These are phyloP conservation scores for Exidia glandulosa DNA, from an alignment of 768 basidiomycete species.

Conservation along the genomic window DNA sequence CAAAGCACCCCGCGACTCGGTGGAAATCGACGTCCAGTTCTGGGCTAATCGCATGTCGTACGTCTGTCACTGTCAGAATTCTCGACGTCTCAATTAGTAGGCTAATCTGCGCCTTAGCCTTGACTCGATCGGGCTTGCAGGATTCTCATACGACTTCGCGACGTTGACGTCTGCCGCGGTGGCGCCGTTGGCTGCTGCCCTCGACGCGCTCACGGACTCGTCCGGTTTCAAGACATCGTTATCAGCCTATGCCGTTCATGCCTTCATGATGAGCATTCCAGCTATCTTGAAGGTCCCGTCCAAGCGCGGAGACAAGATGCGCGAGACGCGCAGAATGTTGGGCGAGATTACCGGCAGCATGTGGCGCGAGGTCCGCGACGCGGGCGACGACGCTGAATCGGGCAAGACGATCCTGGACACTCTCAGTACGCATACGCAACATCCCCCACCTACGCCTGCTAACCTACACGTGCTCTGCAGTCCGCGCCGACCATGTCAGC, in stretches of 20 bases:
- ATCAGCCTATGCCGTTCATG: constrained; percentile 5
- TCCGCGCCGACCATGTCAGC: constrained; percentile 1
- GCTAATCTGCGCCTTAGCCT: neutral
- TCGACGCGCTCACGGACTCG: constrained; percentile 11
- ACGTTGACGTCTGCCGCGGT: neutral
- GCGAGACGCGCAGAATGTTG: constrained; percentile 4
- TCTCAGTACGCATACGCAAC: too few species aligned
- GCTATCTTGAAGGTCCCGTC: constrained; percentile 4
- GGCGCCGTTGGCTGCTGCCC: neutral
- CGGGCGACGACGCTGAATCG: constrained; percentile 1
- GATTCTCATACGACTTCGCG: constrained; percentile 9
- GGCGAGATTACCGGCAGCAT: constrained; percentile 4
- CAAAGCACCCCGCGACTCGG: neutral
- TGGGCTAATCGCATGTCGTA: constrained; percentile 11
- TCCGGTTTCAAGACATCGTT: constrained; percentile 2
- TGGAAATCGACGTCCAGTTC: constrained; percentile 8
- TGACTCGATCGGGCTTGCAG: constrained; percentile 10
- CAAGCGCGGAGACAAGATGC: constrained; percentile 3
- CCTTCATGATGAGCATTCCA: constrained; percentile 4
- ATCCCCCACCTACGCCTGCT: too few species aligned
- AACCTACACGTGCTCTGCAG: too few species aligned
- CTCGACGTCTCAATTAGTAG: neutral
- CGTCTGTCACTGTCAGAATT: neutral
- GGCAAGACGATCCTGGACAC: constrained; percentile 7
- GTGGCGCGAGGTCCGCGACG: constrained; percentile 2